Conservation (phyloP, 2,329 filamentous ascomycete species). For the Colletotrichum somersetense region DNA sequence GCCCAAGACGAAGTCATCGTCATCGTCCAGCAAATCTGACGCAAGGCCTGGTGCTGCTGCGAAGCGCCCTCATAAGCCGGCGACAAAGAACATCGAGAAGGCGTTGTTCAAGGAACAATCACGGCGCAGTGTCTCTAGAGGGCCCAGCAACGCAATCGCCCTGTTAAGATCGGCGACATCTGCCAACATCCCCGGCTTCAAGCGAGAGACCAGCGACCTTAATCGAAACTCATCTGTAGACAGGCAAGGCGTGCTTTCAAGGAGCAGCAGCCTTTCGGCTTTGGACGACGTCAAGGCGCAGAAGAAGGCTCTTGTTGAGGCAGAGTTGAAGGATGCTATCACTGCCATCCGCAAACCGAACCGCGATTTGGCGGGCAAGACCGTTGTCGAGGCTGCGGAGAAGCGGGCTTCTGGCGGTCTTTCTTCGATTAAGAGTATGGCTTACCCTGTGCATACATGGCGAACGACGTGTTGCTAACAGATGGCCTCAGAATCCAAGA, state of each 20-base stretch:
- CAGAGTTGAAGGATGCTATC: constrained; percentile 81
- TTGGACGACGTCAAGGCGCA: constrained; percentile 69
- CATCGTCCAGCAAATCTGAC: constrained; percentile 53
- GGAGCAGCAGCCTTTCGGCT: constrained; percentile 62
- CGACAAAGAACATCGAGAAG: constrained; percentile 68
- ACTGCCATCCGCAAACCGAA: constrained; percentile 81
- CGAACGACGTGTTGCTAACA: constrained; percentile 44
- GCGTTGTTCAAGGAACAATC: constrained; percentile 72
- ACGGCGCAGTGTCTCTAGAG: constrained; percentile 67
- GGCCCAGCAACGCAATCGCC: constrained; percentile 69
- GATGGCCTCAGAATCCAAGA: constrained; percentile 62
- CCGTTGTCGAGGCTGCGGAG: constrained; percentile 76
- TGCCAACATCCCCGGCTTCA: constrained; percentile 70
- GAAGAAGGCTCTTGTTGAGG: constrained; percentile 76
- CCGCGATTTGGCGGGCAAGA: constrained; percentile 75
- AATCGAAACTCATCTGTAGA: constrained; percentile 51
- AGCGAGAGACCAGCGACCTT: constrained; percentile 76
- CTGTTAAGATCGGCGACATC: constrained; percentile 78
- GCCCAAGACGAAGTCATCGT: constrained; percentile 58
- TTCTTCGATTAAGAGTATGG: constrained; percentile 64
- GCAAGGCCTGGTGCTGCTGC: constrained; percentile 65
- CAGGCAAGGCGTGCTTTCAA: constrained; percentile 55
- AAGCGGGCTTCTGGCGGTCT: constrained; percentile 64
- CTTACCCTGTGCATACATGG: neutral
- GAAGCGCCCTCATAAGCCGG: constrained; percentile 61